Evolutionary conservation across 2,329 filamentous ascomycete species (phyloP), one percentile per base, ranked within the genome.

Genomic region (Fusarium torulosum): DNA sequence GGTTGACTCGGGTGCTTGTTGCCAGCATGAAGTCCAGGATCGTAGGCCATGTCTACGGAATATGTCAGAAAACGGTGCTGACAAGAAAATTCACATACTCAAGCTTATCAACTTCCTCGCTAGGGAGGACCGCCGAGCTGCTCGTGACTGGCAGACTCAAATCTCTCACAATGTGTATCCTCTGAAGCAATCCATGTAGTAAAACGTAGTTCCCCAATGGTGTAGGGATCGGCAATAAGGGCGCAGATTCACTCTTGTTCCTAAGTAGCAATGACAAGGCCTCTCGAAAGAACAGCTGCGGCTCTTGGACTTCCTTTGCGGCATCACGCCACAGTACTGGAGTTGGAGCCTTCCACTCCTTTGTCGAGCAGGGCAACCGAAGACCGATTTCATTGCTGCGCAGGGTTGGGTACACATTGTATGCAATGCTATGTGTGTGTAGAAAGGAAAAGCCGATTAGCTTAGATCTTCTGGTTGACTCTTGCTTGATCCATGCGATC

Each of bases 391-490:
- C 79, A 42, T 78, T 79, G 29, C 74, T 79, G 2, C 77, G 73
- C 7, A 80, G 65, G 0, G 75, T 74, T 1, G 79, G 79, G 29
- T 79, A 79, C 4, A 78, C 72, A 21, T 80, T 77, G 59, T 80
- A 80, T 3, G 78, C 78, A 9, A 80, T 75, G 49, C 75, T 79
- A 55, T 80, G 77, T 0, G 74, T 79, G 45, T 80, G 77, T 6
- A 79, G 69, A 50, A 80, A 80, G 0, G 77, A 77, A 31, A 80
- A 80, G 0, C 77, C 76, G 5, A 79, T 78, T 4, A 80, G 71
- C 43, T 79, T 80, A 0, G 78, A 69, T 7, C 79, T 71, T 3
- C 79, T 73, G 4, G 57, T 33, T 1, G 77, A 78, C 50, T 80
- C 78, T 25, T 75, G 69, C 4, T 57, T 68, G 0, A 74, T 66